Evolutionary conservation across 805 yeast species (phyloP), one percentile per base, ranked within the genome.

Genomic region (Brettanomyces nanus): DNA sequence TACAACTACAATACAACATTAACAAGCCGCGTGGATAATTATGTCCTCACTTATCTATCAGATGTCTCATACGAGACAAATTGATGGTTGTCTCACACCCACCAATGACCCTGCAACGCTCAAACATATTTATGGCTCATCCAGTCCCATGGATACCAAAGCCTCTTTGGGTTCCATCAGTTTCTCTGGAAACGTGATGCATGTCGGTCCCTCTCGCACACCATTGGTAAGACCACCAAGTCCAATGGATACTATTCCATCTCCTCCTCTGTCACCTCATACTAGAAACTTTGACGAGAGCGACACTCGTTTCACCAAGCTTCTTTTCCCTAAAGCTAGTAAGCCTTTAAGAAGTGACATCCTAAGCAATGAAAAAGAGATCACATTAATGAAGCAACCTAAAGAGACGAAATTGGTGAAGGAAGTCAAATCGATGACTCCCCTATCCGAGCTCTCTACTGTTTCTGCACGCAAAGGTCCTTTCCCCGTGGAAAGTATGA

Each of bases 401-500:
- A 23, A 23, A 11, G 26, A 23, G 26, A 7, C 26, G 11, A 7
- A 23, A 11, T 7, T 9, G 26, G 10, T 23, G 10, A 11, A 23
- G 10, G 31, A 23, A 6, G 20, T 23, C 26, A 20, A 28, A 15
- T 17, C 9, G 15, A 21, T 22, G 3, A 29, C 13, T 6, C 17
- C 6, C n/a, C 19, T 21, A 6, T 45, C 38, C 14, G 19, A 20
- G n/a, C 26, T 25, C 7, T 33, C 40, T 19, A 25, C 18, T 25
- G 45, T 47, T 22, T 37, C 45, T 4, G 31, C 32, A 22, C 44
- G 37, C 18, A 37, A 46, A 20, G 19, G 37, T 45, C 42, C 37
- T 50, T 75, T 71, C 56, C 77, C 75, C 39, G 45, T 75, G 33
- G 73, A 72, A 39, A 63, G 68, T 46, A 62, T 59, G 46, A 40